These are phyloP conservation scores for Kregervanrija fluxuum DNA, from an alignment of 805 yeast genomes.

Conservation along the genomic window DNA sequence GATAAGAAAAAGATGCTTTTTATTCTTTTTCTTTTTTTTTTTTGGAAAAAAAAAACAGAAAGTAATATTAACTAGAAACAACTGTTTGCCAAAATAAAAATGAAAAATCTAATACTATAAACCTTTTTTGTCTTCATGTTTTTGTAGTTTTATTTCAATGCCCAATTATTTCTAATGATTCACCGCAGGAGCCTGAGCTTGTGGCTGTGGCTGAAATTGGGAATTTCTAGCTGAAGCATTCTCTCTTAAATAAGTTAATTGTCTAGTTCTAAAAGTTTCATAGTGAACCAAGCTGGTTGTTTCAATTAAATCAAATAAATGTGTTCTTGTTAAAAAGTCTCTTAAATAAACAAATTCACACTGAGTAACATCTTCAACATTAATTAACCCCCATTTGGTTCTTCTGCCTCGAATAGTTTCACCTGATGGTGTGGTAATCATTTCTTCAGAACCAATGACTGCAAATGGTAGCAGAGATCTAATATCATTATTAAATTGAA, in stretches of 20 bases:
- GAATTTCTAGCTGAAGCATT: conserved; percentile 49
- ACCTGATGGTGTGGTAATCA: conserved; percentile 62
- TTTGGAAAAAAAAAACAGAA: too few relatives aligned
- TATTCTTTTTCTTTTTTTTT: not conserved
- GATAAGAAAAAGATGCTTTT: not conserved
- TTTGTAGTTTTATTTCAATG: too few relatives aligned
- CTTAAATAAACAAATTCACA: conserved; percentile 93
- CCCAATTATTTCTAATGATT: not conserved
- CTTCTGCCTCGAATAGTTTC: conserved; percentile 82
- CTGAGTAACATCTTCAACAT: conserved; percentile 90
- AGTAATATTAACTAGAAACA: too few relatives aligned
- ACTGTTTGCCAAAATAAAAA: too few relatives aligned
- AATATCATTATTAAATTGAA: conserved; percentile 66
- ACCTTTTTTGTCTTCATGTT: too few relatives aligned
- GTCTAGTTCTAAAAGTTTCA: conserved; percentile 90
- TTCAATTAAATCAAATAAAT: conserved; percentile 91
- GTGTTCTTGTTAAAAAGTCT: conserved; percentile 91
- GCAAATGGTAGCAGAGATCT: conserved; percentile 86
- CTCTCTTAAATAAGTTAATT: conserved; percentile 88
- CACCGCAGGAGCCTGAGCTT: conserved; percentile 4
- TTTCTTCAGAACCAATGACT: conserved; percentile 82
- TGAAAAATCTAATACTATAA: too few relatives aligned
- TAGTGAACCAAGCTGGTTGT: conserved; percentile 83
- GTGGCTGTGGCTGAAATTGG: conserved; percentile 20
- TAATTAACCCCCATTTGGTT: conserved; percentile 89